Percentiles rank a stretch among this genome's conserved stretches.
phyloP scores from a whole-genome alignment of 805 yeast genomes.

The Suhomyces kilbournensis region DNA sequence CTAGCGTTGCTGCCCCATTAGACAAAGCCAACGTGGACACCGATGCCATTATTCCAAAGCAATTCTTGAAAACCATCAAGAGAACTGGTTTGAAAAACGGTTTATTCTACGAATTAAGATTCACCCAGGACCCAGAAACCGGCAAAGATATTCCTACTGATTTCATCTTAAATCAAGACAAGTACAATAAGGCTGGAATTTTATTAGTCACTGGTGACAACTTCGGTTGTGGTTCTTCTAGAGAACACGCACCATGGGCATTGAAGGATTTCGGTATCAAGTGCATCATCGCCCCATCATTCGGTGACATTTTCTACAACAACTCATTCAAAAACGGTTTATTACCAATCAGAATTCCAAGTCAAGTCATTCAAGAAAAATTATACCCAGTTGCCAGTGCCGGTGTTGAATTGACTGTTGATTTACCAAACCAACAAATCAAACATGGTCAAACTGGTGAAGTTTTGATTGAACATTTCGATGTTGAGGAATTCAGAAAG shows the following conservation, averaged over 20 bases:
- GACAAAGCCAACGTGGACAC: slow-evolving; percentile 96
- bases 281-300: slow-evolving; percentile 94
- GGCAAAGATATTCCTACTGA: slow-evolving; percentile 84
- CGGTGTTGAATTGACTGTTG: slow-evolving; percentile 72
- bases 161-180: slow-evolving; percentile 81
- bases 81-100: slow-evolving; percentile 91
- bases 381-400: slow-evolving; percentile 76
- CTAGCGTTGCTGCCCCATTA: slow-evolving; percentile 90
- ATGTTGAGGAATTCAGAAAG: slow-evolving; percentile 87
- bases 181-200: slow-evolving; percentile 77
- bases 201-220: slow-evolving; percentile 92
- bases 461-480: slow-evolving; percentile 77
- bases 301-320: slow-evolving; percentile 97
- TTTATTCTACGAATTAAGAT: slow-evolving; percentile 88
- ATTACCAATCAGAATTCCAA: slow-evolving; percentile 88
- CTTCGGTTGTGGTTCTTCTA: slow-evolving; percentile 98
- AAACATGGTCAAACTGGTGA: slow-evolving; percentile 56
- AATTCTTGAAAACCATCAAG: slow-evolving; percentile 94
- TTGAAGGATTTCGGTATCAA: slow-evolving; percentile 95
- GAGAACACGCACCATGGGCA: slow-evolving; percentile 99
- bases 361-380: slow-evolving; percentile 65
- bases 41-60: slow-evolving; percentile 98
- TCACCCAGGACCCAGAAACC: slow-evolving; percentile 53
- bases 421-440: slow-evolving; percentile 84
- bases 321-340: slow-evolving; percentile 96